Percentiles rank a stretch among this genome's conserved stretches.
These are phyloP conservation scores for Endogone sp. DNA, from an alignment of 192 early-diverging fungal species.

Conservation along the genomic window DNA sequence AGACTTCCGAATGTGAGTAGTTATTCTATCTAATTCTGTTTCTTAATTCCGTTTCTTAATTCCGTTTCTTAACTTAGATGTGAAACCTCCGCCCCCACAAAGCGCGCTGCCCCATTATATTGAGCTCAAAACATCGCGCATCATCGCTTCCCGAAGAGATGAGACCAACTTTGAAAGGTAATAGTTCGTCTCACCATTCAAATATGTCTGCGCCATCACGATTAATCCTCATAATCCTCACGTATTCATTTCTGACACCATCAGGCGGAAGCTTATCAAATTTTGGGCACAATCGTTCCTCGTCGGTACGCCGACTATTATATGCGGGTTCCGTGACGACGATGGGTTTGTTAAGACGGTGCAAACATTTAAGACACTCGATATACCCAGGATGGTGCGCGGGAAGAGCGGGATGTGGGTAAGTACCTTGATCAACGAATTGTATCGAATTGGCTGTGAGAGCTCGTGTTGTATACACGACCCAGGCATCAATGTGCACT, in stretches of 20 bases:
- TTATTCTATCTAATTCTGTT: too few species aligned
- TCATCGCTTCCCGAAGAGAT: slow-evolving; percentile 47
- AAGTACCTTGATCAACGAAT: slow-evolving; percentile 6
- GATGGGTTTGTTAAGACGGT: slow-evolving; percentile 53
- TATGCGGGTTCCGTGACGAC: slow-evolving; percentile 84
- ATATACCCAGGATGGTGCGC: slow-evolving; percentile 78
- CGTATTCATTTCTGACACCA: background rate
- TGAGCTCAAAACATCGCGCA: slow-evolving; percentile 85
- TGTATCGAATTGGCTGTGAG: background rate
- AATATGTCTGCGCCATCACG: background rate
- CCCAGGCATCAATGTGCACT: background rate
- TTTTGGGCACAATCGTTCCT: slow-evolving; percentile 95
- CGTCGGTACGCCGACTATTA: slow-evolving; percentile 76
- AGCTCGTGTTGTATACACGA: background rate
- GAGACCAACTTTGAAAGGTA: slow-evolving; percentile 60
- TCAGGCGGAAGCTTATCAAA: slow-evolving; percentile 79
- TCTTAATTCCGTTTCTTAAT: too few species aligned
- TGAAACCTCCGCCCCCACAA: slow-evolving; percentile 5
- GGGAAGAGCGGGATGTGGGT: slow-evolving; percentile 68
- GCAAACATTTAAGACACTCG: slow-evolving; percentile 67
- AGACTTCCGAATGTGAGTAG: too few species aligned
- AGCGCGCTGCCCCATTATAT: slow-evolving; percentile 65
- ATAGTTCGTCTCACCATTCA: too few species aligned
- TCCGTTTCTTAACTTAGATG: too few species aligned
- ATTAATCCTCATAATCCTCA: background rate